Evolutionary conservation across 2,329 filamentous ascomycete genomes (phyloP).

Genomic region (Neocucurbitaria cava): DNA sequence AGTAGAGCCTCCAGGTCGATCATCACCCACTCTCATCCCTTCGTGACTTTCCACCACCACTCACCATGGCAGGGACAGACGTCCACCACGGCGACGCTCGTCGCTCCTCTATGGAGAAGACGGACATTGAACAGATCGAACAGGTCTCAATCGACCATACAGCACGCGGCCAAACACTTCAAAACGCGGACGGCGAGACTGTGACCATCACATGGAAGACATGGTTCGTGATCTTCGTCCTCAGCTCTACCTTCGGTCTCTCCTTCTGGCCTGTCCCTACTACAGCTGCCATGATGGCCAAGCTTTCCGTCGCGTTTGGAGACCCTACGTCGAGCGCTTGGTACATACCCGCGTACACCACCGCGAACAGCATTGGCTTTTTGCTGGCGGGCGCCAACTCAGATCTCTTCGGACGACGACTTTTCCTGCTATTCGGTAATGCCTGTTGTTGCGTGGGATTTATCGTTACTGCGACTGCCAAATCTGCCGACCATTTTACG

Average conservation of each 20-base stretch:
- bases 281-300: slow-evolving; percentile 28
- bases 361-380: slow-evolving; percentile 31
- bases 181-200: slow-evolving; percentile 18
- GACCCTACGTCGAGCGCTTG: slow-evolving; percentile 20
- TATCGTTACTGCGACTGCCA: slow-evolving; percentile 31
- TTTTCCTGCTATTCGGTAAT: slow-evolving; percentile 56
- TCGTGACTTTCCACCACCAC: background rate
- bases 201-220: slow-evolving; percentile 33
- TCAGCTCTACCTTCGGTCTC: slow-evolving; percentile 36
- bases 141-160: slow-evolving; percentile 10
- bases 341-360: slow-evolving; percentile 34
- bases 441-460: slow-evolving; percentile 50
- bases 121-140: slow-evolving; percentile 26
- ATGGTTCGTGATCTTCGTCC: slow-evolving; percentile 36
- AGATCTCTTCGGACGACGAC: slow-evolving; percentile 58
- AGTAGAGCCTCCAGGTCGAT: slow-evolving; percentile 1
- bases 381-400: slow-evolving; percentile 51
- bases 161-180: slow-evolving; percentile 1
- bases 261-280: slow-evolving; percentile 40
- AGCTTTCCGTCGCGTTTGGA: slow-evolving; percentile 22
- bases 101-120: slow-evolving; percentile 22
- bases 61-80: slow-evolving; percentile 19
- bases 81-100: slow-evolving; percentile 2
- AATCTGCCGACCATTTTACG: slow-evolving; percentile 49
- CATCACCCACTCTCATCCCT: background rate